Evolutionary conservation across 2,329 filamentous ascomycete species (phyloP).

Genomic region (Fusarium pseudograminearum): DNA sequence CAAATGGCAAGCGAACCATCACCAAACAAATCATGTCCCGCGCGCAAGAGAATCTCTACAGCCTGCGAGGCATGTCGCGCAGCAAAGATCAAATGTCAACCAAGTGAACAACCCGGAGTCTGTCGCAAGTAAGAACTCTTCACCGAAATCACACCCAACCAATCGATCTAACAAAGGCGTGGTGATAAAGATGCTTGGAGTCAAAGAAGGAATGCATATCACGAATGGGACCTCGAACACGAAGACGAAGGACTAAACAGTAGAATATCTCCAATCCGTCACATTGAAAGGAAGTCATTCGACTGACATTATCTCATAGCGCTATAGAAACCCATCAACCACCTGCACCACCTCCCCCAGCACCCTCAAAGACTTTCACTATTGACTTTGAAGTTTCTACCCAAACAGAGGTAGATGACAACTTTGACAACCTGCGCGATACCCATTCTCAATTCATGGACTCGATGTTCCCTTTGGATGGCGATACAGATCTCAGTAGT

Average conservation of each 20-base stretch:
- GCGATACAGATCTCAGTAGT: slow-evolving; percentile 34
- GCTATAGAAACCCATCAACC: slow-evolving; percentile 42
- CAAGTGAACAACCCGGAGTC: slow-evolving; percentile 60
- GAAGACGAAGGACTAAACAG: slow-evolving; percentile 60
- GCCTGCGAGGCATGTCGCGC: slow-evolving; percentile 67
- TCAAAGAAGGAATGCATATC: slow-evolving; percentile 67
- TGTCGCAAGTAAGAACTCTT: slow-evolving; percentile 62
- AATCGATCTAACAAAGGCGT: not conserved
- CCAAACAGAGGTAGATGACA: slow-evolving; percentile 54
- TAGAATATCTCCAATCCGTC: slow-evolving; percentile 38
- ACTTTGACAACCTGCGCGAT: slow-evolving; percentile 58
- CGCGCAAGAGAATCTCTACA: slow-evolving; percentile 53
- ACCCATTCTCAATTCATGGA: slow-evolving; percentile 59
- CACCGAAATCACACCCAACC: not conserved
- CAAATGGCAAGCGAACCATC: slow-evolving; percentile 33
- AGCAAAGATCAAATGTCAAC: slow-evolving; percentile 66
- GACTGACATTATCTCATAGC: slow-evolving; percentile 8
- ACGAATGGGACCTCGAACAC: slow-evolving; percentile 62
- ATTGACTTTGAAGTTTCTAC: slow-evolving; percentile 64
- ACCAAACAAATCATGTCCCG: slow-evolving; percentile 15
- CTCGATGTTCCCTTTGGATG: slow-evolving; percentile 52
- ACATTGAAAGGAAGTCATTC: too few species aligned
- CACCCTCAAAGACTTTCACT: slow-evolving; percentile 64
- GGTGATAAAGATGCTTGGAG: slow-evolving; percentile 59
- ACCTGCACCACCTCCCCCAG: slow-evolving; percentile 44